A percentile compares a stretch with the other conserved stretches of the same genome.
Evolutionary conservation across 169 alveolate species (phyloP).

Genomic region (Ichthyophthirius multifiliis): DNA sequence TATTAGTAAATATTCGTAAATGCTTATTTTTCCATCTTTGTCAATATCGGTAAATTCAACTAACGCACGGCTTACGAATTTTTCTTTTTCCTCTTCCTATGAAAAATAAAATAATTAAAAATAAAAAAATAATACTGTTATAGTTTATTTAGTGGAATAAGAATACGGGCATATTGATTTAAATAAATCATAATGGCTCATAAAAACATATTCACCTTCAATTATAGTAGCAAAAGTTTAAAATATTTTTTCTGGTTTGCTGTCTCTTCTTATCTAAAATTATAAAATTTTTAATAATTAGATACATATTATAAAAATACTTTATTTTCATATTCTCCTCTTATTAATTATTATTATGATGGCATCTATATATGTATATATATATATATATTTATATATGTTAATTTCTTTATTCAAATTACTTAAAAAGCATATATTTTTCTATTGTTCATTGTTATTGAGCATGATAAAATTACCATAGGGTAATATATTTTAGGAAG

Average conservation of each 20-base stretch:
- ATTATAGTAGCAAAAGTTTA: conserved; percentile 4
- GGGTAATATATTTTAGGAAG: no score
- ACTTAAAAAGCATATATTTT: no score
- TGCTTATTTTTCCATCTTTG: background rate
- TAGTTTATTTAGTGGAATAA: background rate
- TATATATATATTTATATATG: no score
- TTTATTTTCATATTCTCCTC: conserved; percentile 25
- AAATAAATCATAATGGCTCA: conserved; percentile 12
- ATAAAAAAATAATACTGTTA: no score
- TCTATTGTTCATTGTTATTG: no score
- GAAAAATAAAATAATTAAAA: no score
- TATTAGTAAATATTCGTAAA: conserved; percentile 1
- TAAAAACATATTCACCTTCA: background rate
- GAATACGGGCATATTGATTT: background rate
- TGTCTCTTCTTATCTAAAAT: background rate
- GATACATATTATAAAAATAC: background rate
- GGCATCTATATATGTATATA: no score
- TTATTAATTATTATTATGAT: no score
- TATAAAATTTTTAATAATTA: background rate
- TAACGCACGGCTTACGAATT: background rate
- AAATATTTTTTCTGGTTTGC: conserved; percentile 16
- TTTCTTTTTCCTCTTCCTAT: background rate
- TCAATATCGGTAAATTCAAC: conserved; percentile 7
- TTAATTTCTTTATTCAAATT: no score
- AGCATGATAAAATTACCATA: no score